Base-by-base conservation (phyloP, 192 early-diverging fungal genomes). In the Gigaspora rosea region DNA sequence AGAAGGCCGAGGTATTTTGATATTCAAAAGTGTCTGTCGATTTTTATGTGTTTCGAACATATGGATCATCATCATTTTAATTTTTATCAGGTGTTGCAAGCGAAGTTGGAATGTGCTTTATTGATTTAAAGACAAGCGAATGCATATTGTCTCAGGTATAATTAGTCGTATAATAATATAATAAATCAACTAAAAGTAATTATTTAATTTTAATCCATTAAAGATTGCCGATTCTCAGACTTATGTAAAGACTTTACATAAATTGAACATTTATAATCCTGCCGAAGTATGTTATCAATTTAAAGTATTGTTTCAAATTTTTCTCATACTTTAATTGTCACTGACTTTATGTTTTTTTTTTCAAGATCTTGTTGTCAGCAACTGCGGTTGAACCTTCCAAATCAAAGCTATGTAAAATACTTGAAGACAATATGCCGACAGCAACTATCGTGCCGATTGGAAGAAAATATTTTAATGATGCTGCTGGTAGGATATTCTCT, bases 141-240 rank as follows among this genome's bases (percentile, higher is more conserved):
- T 86, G 86, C 67, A 81, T 79, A 41, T 57, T 93, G 36, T 88
- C 80, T 18, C 91, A 93, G 83, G 91, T 92, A 79, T 20, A 61
- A 54, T 33, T 69, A 7, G 41, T 41, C 3, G 41, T 7, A 41
- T 41, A 41, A 41, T 41, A 41, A 41, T 3, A 7, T 7, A 47
- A 9, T 74, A 76, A 71, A 18, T 12, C 10, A 4, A 47, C 4
- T 46, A 54, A 54, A 9, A n/a, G 36, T 59, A 12, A 51, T 78
- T 9, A 46, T 9, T 22, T 32, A 46, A 1, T 36, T 79, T 65
- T 36, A 6, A n/a, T 63, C 64, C 20, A 20, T 16, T 15, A 2
- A 75, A 92, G 91, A 85, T 90, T 71, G 84, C 86, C 27, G 92
- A 93, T 72, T 86, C 87, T 2, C 87, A 84, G 64, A 90, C 87